Evolutionary conservation across 352 stramenopile species (phyloP).

Genomic region (Phytophthora pluvialis): DNA sequence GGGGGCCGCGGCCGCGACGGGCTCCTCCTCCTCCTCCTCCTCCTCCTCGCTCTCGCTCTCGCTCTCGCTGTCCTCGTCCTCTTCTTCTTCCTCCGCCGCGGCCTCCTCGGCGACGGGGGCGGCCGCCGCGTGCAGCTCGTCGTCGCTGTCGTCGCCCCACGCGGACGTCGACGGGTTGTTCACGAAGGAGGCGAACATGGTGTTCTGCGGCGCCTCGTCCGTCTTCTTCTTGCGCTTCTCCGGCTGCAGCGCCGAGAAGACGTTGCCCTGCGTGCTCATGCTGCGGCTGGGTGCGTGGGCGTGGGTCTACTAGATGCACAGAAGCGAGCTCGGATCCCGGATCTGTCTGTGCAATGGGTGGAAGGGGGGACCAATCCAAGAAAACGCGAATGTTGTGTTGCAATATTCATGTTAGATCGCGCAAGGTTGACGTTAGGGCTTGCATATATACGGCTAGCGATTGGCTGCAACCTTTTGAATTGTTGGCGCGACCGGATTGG

Average conservation of each 20-base stretch:
- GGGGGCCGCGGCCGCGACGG: slow-evolving; percentile 24
- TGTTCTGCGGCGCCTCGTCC: slow-evolving; percentile 47
- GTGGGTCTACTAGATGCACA: not conserved
- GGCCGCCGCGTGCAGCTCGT: slow-evolving; percentile 60
- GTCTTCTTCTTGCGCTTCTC: slow-evolving; percentile 77
- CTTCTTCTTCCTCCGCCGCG: slow-evolving; percentile 53
- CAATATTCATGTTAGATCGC: not conserved
- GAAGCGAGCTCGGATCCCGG: slow-evolving; percentile 13
- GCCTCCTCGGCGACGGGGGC: slow-evolving; percentile 47
- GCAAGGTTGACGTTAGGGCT: not conserved
- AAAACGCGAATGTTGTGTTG: slow-evolving; percentile 1
- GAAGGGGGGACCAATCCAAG: slow-evolving; percentile 15
- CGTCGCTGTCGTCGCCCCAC: slow-evolving; percentile 75
- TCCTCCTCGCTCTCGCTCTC: slow-evolving; percentile 50
- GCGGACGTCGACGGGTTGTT: slow-evolving; percentile 70
- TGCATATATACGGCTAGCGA: not conserved
- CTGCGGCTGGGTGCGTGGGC: not conserved
- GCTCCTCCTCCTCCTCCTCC: slow-evolving; percentile 51
- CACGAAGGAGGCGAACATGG: slow-evolving; percentile 76
- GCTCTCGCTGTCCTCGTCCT: slow-evolving; percentile 55
- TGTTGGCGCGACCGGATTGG: slow-evolving; percentile 23
- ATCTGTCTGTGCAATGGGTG: slow-evolving; percentile 22
- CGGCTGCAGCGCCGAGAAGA: slow-evolving; percentile 54
- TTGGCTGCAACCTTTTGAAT: not conserved
- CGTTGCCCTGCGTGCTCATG: slow-evolving; percentile 46